These are phyloP conservation scores for Candida glucosophila DNA, from an alignment of 1,139 yeast genomes.

Conservation along the genomic window DNA sequence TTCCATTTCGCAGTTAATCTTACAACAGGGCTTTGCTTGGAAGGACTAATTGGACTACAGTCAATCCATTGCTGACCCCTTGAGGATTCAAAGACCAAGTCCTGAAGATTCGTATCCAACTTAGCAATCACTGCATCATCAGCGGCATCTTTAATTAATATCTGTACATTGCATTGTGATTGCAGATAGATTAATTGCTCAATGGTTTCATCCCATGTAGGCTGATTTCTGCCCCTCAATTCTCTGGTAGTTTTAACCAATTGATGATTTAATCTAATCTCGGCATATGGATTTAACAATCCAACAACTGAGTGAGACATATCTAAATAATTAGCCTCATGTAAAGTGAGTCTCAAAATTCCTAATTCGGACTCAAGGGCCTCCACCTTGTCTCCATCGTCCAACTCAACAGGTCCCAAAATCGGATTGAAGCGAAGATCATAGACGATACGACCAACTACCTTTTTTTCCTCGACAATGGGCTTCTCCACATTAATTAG, in stretches of 20 bases:
- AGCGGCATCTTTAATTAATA: constrained; percentile 50
- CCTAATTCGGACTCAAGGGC: constrained; percentile 56
- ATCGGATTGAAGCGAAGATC: constrained; percentile 62
- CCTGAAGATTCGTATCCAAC: constrained; percentile 46
- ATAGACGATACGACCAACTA: constrained; percentile 51
- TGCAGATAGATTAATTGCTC: constrained; percentile 58
- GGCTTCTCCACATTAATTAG: constrained; percentile 24
- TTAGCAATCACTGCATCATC: constrained; percentile 43
- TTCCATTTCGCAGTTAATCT: constrained; percentile 59
- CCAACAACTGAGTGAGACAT: constrained; percentile 58
- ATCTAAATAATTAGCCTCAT: constrained; percentile 68
- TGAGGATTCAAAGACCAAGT: constrained; percentile 43
- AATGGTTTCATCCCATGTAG: constrained; percentile 57
- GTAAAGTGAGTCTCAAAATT: constrained; percentile 60
- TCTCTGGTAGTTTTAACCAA: constrained; percentile 49
- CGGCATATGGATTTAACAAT: constrained; percentile 62
- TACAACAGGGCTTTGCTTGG: constrained; percentile 24
- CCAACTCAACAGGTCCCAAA: constrained; percentile 34
- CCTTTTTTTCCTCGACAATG: constrained; percentile 43
- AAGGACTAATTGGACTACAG: constrained; percentile 24
- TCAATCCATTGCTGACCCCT: constrained; percentile 46
- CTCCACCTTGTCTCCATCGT: constrained; percentile 44
- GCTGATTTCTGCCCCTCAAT: constrained; percentile 59
- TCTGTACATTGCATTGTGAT: constrained; percentile 42
- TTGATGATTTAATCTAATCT: constrained; percentile 49